A percentile compares a stretch with the other conserved stretches of the same genome.
phyloP scores from a whole-genome alignment of 164 flowering plant genomes.

The Nymphaea thermarum region DNA sequence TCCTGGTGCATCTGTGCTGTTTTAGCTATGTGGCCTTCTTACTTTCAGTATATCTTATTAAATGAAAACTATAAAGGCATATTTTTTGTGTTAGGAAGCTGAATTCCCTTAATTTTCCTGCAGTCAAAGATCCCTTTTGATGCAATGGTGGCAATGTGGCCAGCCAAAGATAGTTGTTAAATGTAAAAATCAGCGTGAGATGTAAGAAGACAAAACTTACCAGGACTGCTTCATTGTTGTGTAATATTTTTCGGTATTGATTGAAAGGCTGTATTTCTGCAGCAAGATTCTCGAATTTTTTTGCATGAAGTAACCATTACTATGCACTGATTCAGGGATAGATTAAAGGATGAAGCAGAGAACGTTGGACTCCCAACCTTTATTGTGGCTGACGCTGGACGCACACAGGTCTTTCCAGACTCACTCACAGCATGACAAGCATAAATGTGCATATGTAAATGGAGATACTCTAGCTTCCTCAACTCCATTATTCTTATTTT shows the following conservation, averaged over 20 bases:
- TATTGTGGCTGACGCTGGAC: conserved; percentile 92
- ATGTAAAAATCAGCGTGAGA: conserved; percentile 92
- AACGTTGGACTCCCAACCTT: conserved; percentile 88
- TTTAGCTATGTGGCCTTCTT: too few relatives aligned
- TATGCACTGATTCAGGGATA: conserved; percentile 44
- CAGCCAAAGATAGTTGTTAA: conserved; percentile 86
- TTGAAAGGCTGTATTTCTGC: not conserved
- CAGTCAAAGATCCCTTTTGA: conserved; percentile 64
- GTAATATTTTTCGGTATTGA: conserved; percentile 8
- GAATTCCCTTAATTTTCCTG: conserved; percentile 8
- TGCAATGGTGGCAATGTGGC: conserved; percentile 84
- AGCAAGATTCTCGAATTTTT: not conserved
- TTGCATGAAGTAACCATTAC: not conserved
- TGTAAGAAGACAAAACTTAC: conserved; percentile 40
- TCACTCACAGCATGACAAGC: not conserved
- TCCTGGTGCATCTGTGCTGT: not conserved
- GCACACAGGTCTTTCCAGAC: conserved; percentile 59
- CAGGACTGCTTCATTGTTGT: not conserved
- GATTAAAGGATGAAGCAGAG: conserved; percentile 59
- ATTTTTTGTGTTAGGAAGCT: not conserved
- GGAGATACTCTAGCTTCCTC: too few relatives aligned
- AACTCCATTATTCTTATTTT: too few relatives aligned
- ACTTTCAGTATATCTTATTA: not conserved
- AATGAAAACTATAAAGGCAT: not conserved
- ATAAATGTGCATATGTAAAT: too few relatives aligned